These are phyloP conservation scores for Orbilia brochopaga DNA, from an alignment of 2,329 filamentous ascomycete species.

Conservation along the genomic window DNA sequence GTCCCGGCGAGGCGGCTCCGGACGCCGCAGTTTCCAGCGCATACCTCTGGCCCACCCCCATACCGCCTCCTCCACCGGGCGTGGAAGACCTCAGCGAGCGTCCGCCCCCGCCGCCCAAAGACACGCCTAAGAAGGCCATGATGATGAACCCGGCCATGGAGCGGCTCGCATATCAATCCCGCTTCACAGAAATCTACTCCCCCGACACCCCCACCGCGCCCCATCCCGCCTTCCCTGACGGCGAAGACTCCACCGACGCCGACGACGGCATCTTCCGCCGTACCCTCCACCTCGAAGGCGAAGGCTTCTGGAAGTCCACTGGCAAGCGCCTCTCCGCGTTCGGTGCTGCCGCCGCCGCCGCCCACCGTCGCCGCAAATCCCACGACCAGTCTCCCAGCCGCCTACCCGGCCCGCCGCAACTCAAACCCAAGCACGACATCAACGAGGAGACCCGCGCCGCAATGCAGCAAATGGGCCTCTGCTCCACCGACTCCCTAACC, in stretches of 20 bases:
- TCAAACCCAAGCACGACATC: slow-evolving; percentile 12
- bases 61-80: slow-evolving; percentile 41
- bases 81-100: slow-evolving; percentile 28
- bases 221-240: not conserved
- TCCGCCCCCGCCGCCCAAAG: slow-evolving; percentile 25
- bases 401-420: not conserved
- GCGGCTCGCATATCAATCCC: slow-evolving; percentile 26
- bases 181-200: slow-evolving; percentile 49
- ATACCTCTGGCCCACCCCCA: slow-evolving; percentile 42
- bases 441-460: slow-evolving; percentile 39
- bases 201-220: slow-evolving; percentile 39
- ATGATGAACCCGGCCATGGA: slow-evolving; percentile 37
- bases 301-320: slow-evolving; percentile 48
- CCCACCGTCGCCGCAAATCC: slow-evolving; percentile 39
- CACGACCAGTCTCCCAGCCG: not conserved
- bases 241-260: slow-evolving; percentile 10
- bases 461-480: slow-evolving; percentile 46
- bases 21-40: not conserved
- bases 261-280: slow-evolving; percentile 41
- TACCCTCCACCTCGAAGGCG: slow-evolving; percentile 40
- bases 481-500: slow-evolving; percentile 14
- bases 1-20: not conserved
- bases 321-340: slow-evolving; percentile 41
- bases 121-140: not conserved
- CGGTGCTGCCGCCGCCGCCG: not conserved